These are phyloP conservation scores for Musa schizocarpa DNA, from an alignment of 176 grass and related monocot species.

Conservation along the genomic window DNA sequence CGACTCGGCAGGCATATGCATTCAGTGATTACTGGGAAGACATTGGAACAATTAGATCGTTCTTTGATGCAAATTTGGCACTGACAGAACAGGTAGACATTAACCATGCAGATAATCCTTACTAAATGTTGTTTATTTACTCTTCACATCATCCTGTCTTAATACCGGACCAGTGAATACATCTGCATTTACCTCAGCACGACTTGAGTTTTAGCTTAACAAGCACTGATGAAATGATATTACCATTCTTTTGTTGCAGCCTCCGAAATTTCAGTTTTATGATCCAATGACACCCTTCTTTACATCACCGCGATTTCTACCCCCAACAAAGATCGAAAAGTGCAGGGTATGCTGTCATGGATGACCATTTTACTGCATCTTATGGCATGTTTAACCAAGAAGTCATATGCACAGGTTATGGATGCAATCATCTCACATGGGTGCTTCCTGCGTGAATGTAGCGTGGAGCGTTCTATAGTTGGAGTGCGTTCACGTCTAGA, in stretches of 20 bases:
- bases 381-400: slow-evolving; percentile 7
- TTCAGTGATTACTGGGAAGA: slow-evolving; percentile 80
- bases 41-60: slow-evolving; percentile 79
- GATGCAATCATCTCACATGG: slow-evolving; percentile 54
- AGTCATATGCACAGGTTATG: slow-evolving; percentile 30
- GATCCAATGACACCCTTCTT: slow-evolving; percentile 65
- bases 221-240: no score
- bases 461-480: slow-evolving; percentile 44
- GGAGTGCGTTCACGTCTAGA: slow-evolving; percentile 53
- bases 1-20: slow-evolving; percentile 36
- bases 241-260: slow-evolving; percentile 30
- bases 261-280: slow-evolving; percentile 58
- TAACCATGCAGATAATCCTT: neutral
- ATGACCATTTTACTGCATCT: neutral
- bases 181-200: no score
- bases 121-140: neutral
- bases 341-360: slow-evolving; percentile 36
- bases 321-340: slow-evolving; percentile 52
- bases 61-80: slow-evolving; percentile 74
- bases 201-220: no score
- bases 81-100: slow-evolving; percentile 49
- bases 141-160: no score
- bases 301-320: slow-evolving; percentile 51
- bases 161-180: no score
- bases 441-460: slow-evolving; percentile 59